Percentiles rank a stretch among this genome's conserved stretches.
These are phyloP conservation scores for Claviceps sp. DNA, from an alignment of 2,329 filamentous ascomycete genomes.

Conservation along the genomic window DNA sequence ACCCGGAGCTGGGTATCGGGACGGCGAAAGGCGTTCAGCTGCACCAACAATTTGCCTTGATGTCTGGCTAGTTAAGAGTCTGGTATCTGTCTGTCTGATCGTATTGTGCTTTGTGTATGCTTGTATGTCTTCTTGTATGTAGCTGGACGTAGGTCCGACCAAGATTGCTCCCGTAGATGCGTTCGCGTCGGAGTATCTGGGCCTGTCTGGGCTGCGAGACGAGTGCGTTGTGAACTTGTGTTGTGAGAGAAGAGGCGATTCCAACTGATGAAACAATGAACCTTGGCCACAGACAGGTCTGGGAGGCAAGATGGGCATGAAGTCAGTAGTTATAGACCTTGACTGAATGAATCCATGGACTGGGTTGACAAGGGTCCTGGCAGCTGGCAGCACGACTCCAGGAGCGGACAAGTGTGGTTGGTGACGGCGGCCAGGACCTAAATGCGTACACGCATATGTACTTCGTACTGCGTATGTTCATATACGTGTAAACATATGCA, in stretches of 20 bases:
- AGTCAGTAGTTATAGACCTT: constrained; percentile 2
- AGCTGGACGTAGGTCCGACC: background rate
- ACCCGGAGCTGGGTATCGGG: background rate
- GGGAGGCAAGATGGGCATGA: constrained; percentile 8
- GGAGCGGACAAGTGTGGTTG: constrained; percentile 1
- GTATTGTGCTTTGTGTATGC: background rate
- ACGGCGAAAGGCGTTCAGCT: background rate
- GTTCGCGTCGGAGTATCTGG: background rate
- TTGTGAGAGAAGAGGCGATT: background rate
- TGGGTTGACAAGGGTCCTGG: background rate
- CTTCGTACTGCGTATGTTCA: background rate
- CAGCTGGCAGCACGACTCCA: background rate
- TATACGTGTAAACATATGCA: no score
- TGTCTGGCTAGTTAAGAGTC: no score
- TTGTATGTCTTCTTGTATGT: background rate
- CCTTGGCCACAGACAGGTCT: constrained; percentile 16
- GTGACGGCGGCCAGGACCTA: background rate
- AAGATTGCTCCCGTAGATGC: background rate
- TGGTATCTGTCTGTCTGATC: no score
- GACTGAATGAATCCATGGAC: background rate
- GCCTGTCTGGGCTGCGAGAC: background rate
- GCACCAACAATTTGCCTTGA: no score
- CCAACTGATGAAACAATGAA: constrained; percentile 7
- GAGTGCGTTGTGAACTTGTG: background rate
- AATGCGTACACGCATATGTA: background rate